Conservation (phyloP, 2,329 filamentous ascomycete species). For the Colletotrichum caudatum region DNA sequence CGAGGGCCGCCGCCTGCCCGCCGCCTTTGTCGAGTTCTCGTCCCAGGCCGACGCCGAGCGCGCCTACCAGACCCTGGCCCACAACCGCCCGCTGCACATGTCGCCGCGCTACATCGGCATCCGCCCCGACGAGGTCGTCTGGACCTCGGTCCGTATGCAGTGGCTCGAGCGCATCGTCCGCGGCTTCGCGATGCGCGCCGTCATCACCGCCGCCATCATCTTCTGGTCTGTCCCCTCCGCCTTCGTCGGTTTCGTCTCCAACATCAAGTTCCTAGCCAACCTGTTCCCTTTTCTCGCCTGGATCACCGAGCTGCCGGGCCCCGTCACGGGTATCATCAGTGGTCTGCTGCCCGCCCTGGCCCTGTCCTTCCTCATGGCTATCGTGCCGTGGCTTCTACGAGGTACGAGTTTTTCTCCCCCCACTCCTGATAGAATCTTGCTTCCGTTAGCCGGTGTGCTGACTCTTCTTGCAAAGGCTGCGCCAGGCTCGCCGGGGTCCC, state of each 20-base stretch:
- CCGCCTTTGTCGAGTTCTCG: conserved; percentile 94
- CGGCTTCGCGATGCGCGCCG: conserved; percentile 70
- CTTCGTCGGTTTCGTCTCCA: conserved; percentile 85
- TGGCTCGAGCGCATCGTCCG: conserved; percentile 84
- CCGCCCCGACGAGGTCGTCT: conserved; percentile 84
- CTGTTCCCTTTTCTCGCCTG: conserved; percentile 77
- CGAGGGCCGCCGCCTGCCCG: conserved; percentile 68
- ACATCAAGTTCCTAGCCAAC: conserved; percentile 77
- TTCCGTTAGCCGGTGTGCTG: conserved; percentile 15
- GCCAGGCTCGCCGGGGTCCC: conserved; percentile 79
- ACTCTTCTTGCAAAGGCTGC: conserved; percentile 60
- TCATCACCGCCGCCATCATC: conserved; percentile 79
- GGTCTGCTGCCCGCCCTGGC: conserved; percentile 85
- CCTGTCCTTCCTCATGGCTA: conserved; percentile 83
- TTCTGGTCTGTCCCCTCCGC: conserved; percentile 87
- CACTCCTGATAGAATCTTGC: conserved; percentile 2
- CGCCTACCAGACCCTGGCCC: conserved; percentile 84
- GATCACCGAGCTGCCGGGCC: conserved; percentile 75
- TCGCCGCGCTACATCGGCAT: conserved; percentile 86
- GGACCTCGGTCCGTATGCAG: conserved; percentile 76
- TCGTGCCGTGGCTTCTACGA: conserved; percentile 82
- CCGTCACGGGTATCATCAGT: conserved; percentile 82
- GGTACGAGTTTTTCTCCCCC: conserved; percentile 57
- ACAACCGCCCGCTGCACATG: conserved; percentile 87
- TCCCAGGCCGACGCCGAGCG: conserved; percentile 85